These are phyloP conservation scores for Trametes pubescens DNA, from an alignment of 1,284 basidiomycete genomes.

Conservation along the genomic window DNA sequence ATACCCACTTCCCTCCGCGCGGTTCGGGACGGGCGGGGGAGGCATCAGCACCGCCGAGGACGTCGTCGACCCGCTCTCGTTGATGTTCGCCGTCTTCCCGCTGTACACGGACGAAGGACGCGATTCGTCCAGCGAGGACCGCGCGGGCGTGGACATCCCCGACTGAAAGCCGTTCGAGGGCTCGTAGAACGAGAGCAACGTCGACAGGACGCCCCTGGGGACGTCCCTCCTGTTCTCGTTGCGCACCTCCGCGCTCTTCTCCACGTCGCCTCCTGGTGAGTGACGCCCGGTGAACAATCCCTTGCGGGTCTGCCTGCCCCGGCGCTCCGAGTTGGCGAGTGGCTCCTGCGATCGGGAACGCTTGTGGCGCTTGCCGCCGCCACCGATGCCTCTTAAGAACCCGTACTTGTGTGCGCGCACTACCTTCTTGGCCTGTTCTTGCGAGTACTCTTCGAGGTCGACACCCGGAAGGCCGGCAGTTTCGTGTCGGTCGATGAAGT, in stretches of 20 bases:
- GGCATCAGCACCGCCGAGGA: constrained; percentile 20
- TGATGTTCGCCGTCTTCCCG: constrained; percentile 3
- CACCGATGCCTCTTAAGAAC: constrained; percentile 29
- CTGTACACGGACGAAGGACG: constrained; percentile 32
- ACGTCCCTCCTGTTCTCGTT: constrained; percentile 26
- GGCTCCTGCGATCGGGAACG: constrained; percentile 17
- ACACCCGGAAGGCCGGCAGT: constrained; percentile 44
- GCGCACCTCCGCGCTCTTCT: constrained; percentile 36
- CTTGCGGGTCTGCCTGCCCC: constrained; percentile 21
- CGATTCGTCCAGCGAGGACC: constrained; percentile 38
- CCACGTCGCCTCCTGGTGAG: constrained; percentile 36
- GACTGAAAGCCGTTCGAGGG: constrained; percentile 36
- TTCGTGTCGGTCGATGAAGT: constrained; percentile 43
- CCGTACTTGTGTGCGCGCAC: constrained; percentile 39
- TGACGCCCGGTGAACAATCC: constrained; percentile 33
- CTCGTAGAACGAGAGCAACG: constrained; percentile 62
- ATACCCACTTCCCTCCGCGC: constrained; percentile 7
- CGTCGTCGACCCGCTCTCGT: constrained; percentile 6
- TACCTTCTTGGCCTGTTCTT: constrained; percentile 31
- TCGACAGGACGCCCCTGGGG: constrained; percentile 56
- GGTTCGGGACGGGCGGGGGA: constrained; percentile 17
- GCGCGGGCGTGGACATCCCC: constrained; percentile 33
- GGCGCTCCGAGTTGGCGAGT: constrained; percentile 8
- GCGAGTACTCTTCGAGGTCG: constrained; percentile 44
- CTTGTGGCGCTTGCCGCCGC: constrained; percentile 17